Base-by-base conservation (phyloP, 805 yeast species). In the Candida easanensis region DNA sequence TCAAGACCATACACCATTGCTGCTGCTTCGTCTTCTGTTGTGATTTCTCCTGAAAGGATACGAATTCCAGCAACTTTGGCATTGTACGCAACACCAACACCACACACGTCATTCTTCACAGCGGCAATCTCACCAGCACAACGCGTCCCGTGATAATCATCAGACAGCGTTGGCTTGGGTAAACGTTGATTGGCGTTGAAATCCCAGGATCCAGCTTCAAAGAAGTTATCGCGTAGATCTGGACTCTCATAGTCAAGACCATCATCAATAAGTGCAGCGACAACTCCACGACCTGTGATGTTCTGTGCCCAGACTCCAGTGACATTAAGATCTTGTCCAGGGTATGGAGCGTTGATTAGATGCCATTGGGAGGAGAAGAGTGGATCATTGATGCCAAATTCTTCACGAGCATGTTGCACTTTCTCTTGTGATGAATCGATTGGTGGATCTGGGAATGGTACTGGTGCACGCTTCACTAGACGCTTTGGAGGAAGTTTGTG, bases 121-220 rank as follows among this genome's bases (percentile, higher is more conserved):
- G 83, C 93, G 0, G 97, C 97, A 44, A 93, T 85, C 64, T 93
- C 99, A 30, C 97, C 98, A 2, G 99, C 98, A 69, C 99, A 93
- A 51, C 99, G 71, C 0, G 99, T 93, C 6, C 99, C 99, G 62
- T 93, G 99, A 54, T 82, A 81, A 62, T 93, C 99, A 61, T 86
- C 95, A 8, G 54, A 63, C 22, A 91, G 71, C 43, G 82, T 70
- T 10, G 99, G 99, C 54, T 77, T 79, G 2, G 99, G 99, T 36
- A 81, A 67, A 18, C 78, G 73, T 0, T 73, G 73, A 55, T 86
- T 82, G 54, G 80, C 85, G 61, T 93, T 93, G 64, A 78, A 93
- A 66, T 93, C 99, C 87, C 91, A 93, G 7, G 97, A 88, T 3
- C 98, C 99, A 50, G 78, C 80, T 13, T 70, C 65, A 56, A 75